Percentiles rank a stretch among this genome's conserved stretches.
Conservation (phyloP, 495 filamentous ascomycete genomes). For the Daldinia bambusicola region DNA sequence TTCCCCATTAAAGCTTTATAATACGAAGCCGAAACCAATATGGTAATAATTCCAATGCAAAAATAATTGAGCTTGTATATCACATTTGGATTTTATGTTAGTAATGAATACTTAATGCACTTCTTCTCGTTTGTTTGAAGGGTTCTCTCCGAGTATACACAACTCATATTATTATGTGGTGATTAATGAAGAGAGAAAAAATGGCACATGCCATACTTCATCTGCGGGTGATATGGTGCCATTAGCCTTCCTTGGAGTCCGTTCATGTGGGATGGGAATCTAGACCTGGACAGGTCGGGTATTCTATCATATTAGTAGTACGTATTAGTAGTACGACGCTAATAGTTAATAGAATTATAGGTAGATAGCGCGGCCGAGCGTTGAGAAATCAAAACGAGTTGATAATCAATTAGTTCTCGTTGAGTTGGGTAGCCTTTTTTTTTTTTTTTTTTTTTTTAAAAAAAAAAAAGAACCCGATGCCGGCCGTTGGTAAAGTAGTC, state of each 20-base stretch:
- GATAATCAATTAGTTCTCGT: not conserved
- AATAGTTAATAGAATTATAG: no score
- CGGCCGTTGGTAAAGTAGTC: slow-evolving; percentile 12
- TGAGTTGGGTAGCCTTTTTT: not conserved
- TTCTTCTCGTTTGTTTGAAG: no score
- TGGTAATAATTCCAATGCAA: no score
- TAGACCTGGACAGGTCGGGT: slow-evolving; percentile 18
- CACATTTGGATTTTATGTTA: no score
- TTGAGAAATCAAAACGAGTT: slow-evolving; percentile 8
- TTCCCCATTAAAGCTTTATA: no score
- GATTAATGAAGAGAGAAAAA: slow-evolving; percentile 7
- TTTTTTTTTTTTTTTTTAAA: no score
- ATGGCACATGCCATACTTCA: slow-evolving; percentile 27
- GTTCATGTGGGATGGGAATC: slow-evolving; percentile 32
- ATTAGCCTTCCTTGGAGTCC: slow-evolving; percentile 23
- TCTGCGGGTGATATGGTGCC: slow-evolving; percentile 23
- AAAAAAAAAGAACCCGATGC: slow-evolving; percentile 24
- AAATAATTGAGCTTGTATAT: no score
- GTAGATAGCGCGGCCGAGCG: not conserved
- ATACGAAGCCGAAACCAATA: no score
- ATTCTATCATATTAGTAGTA: not conserved
- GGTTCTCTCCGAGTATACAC: no score
- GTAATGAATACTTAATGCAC: no score
- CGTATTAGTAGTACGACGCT: not conserved
- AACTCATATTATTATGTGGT: not conserved